phyloP scores from a whole-genome alignment of 305 asterid genomes.

The Coffea humblotiana region DNA sequence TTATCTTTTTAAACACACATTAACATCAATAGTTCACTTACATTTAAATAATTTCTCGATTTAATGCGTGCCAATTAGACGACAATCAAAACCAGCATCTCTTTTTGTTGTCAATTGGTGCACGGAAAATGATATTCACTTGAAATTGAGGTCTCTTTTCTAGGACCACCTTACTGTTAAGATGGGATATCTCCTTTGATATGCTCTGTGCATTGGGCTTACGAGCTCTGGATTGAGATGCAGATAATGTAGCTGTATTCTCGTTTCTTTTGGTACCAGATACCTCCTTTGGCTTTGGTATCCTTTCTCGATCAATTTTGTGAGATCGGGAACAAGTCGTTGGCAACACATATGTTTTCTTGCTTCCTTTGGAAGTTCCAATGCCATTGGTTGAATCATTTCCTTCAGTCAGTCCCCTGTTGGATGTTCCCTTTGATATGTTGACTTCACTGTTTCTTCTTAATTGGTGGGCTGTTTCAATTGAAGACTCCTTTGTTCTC shows the following conservation, averaged over 20 bases:
- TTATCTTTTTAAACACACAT: no score
- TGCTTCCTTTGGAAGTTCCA: constrained; percentile 13
- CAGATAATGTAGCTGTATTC: constrained; percentile 8
- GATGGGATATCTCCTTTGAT: constrained; percentile 13
- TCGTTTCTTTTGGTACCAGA: not conserved
- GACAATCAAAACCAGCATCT: no score
- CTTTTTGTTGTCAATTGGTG: no score
- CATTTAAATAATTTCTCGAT: no score
- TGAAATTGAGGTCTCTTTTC: not conserved
- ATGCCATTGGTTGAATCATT: constrained; percentile 15
- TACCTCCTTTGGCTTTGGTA: not conserved
- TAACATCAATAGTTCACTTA: no score
- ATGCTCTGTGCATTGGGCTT: constrained; percentile 17
- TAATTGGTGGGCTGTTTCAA: not conserved
- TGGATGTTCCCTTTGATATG: constrained; percentile 11
- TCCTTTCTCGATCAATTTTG: not conserved
- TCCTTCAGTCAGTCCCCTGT: not conserved
- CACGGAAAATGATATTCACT: no score
- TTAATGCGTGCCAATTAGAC: no score
- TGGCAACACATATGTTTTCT: not conserved
- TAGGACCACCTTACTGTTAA: constrained; percentile 13
- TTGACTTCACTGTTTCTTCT: constrained; percentile 17
- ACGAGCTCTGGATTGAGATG: constrained; percentile 14
- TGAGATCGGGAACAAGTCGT: not conserved
- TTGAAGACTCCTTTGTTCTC: no score